Evolutionary conservation across 306 rosid species (phyloP), one percentile per base, ranked within the genome.

Genomic region (peach (Prunus persica)): DNA sequence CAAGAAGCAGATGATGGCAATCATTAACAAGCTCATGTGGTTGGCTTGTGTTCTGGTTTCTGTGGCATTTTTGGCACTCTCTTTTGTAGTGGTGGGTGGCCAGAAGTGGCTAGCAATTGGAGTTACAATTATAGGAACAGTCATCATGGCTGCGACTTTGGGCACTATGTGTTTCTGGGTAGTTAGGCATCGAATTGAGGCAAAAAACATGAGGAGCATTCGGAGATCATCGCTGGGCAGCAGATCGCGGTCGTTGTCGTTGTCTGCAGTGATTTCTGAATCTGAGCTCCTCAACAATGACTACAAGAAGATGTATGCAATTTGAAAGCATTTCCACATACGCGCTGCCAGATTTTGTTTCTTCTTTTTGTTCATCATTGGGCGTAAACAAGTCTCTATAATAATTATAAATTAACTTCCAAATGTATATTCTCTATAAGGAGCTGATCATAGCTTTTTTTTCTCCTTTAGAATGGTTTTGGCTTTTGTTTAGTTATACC

Each of bases 1-100:
- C 12, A 96, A 96, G 96, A 96, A 91, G 92, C 99, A 96, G 67
- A 89, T 96, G 99, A 93, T 93, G 97, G 94, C 98, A 0, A 77
- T 96, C 18, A 96, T 96, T 14, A 96, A 96, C 93, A 96, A 96
- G 90, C 88, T 96, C 0, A 92, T 96, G 99, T 96, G 99, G 99
- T 46, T 96, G 54, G 98, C 98, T 54, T 96, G 99, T 69, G 96
- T 88, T 27, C 90, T 92, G 32, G 15, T 96, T 20, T 89, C 99
- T 0, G 96, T 91, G 69, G 96, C 99, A 1, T 96, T 91, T 58
- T 81, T 96, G 86, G 98, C 99, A 2, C 75, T 96, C 79, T 83
- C 98, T 6, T 96, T 96, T 72, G 86, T 96, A 2, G 99, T 96
- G 20, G 99, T 96, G 27, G 99, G 99, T 1, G 83, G 86, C 8